These are phyloP conservation scores for Fusarium coffeatum DNA, from an alignment of 2,329 filamentous ascomycete genomes.

Conservation along the genomic window DNA sequence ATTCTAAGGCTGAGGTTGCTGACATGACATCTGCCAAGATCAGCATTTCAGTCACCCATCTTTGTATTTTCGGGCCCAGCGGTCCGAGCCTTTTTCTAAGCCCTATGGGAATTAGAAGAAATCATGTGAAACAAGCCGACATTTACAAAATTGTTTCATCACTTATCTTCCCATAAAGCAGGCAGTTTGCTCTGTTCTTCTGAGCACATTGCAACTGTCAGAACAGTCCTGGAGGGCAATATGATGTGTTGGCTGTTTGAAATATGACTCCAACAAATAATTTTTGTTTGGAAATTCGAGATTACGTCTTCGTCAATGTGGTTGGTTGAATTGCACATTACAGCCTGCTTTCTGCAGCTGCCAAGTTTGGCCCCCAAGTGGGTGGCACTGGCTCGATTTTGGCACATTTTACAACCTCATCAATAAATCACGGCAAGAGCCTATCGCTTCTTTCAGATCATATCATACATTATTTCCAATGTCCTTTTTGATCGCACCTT, in stretches of 20 bases:
- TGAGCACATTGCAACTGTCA: background rate
- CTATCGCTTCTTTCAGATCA: background rate
- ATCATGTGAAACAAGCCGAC: background rate
- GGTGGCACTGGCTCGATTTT: background rate
- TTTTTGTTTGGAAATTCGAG: background rate
- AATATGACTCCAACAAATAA: rapidly evolving
- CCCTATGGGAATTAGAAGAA: background rate
- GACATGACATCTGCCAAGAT: background rate
- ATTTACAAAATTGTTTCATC: background rate
- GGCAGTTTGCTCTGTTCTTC: background rate
- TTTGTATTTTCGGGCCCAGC: no score
- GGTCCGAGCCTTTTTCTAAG: no score
- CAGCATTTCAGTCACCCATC: background rate
- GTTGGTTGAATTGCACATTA: background rate
- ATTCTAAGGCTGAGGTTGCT: background rate
- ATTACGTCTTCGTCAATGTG: background rate
- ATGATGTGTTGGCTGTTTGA: background rate
- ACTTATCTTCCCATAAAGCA: no score
- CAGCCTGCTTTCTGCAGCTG: background rate
- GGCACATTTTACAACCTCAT: background rate
- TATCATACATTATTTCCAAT: background rate
- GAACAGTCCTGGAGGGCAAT: background rate
- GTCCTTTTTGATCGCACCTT: background rate
- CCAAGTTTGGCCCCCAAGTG: background rate
- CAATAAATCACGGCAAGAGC: background rate